Conservation (phyloP, 2,329 filamentous ascomycete species). For the Calonectria pteridis region DNA sequence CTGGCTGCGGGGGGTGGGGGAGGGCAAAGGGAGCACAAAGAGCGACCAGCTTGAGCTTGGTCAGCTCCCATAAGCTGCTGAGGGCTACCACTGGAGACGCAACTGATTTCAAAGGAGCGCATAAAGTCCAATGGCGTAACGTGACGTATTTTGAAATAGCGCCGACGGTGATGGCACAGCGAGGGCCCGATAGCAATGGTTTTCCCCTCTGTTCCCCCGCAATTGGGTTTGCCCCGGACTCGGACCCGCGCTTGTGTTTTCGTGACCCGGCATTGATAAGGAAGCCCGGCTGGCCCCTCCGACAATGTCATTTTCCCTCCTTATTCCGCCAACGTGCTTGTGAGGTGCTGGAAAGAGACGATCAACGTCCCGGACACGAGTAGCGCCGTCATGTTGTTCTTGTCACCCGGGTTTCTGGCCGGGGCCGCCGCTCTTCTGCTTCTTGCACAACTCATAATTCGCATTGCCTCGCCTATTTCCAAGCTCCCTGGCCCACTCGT, state of each 20-base stretch:
- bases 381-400: slow-evolving; percentile 40
- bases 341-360: too few species aligned
- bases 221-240: slow-evolving; percentile 26
- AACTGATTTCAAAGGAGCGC: not conserved
- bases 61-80: not conserved
- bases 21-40: not conserved
- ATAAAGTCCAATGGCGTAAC: not conserved
- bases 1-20: slow-evolving; percentile 2
- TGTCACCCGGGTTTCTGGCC: slow-evolving; percentile 45
- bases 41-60: not conserved
- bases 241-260: slow-evolving; percentile 27
- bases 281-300: slow-evolving; percentile 13
- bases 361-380: too few species aligned
- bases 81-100: not conserved
- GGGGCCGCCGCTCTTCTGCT: slow-evolving; percentile 41
- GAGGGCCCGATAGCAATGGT: not conserved
- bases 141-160: not conserved
- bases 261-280: slow-evolving; percentile 36
- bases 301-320: not conserved
- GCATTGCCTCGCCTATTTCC: slow-evolving; percentile 50
- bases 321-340: not conserved
- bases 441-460: slow-evolving; percentile 40
- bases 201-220: slow-evolving; percentile 23
- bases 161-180: not conserved
- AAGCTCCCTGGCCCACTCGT: slow-evolving; percentile 62